phyloP scores from a whole-genome alignment of 2,329 filamentous ascomycete genomes.

The Ophiostoma novo-ulmi region DNA sequence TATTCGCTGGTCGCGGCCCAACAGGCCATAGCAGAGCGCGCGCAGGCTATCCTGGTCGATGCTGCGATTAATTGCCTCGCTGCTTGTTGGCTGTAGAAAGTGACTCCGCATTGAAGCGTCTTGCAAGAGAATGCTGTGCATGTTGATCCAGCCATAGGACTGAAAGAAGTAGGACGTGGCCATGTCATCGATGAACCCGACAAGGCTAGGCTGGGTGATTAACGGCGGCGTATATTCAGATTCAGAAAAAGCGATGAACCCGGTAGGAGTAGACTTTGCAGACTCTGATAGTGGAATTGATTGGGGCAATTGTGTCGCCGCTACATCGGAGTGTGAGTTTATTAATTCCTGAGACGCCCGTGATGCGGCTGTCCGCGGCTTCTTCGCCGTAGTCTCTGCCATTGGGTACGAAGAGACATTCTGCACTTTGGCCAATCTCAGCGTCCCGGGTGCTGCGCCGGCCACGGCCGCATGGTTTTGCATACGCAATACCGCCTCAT shows the following conservation, averaged over 20 bases:
- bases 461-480: constrained; percentile 30
- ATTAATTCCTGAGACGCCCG: background rate
- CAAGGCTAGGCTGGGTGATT: constrained; percentile 26
- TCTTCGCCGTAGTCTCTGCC: background rate
- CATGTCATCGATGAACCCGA: constrained; percentile 31
- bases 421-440: constrained; percentile 29
- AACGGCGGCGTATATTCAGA: background rate
- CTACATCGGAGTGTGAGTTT: background rate
- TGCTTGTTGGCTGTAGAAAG: constrained; percentile 23
- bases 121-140: constrained; percentile 31
- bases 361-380: background rate
- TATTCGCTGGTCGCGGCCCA: constrained; percentile 27
- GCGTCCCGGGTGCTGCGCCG: constrained; percentile 28
- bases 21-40: constrained; percentile 28
- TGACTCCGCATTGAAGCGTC: constrained; percentile 27
- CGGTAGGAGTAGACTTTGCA: background rate
- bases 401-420: constrained; percentile 27
- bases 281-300: background rate
- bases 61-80: background rate
- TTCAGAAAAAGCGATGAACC: background rate
- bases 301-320: background rate
- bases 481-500: constrained; percentile 31
- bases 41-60: constrained; percentile 28
- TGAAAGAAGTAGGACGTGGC: constrained; percentile 32
- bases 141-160: constrained; percentile 32